phyloP scores from a whole-genome alignment of 352 stramenopile genomes.

The Phytophthora pinifolia region DNA sequence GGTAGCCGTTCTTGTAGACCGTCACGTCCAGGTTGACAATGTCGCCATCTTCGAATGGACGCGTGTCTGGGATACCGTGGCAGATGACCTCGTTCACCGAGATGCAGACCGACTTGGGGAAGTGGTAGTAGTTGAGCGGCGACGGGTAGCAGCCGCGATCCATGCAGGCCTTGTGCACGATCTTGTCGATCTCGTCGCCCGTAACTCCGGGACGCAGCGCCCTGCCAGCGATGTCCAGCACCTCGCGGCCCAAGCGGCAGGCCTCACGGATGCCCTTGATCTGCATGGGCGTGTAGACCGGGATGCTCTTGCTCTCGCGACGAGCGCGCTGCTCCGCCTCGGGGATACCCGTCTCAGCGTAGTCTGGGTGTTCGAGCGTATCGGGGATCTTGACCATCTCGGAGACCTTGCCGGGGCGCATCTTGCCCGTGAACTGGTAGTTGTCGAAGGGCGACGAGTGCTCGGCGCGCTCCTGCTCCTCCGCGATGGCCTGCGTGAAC shows the following conservation, averaged over 20 bases:
- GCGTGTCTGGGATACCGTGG: constrained; percentile 97
- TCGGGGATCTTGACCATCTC: constrained; percentile 74
- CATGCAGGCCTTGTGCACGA: constrained; percentile 94
- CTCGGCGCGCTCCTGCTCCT: constrained; percentile 30
- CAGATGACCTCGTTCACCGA: constrained; percentile 97
- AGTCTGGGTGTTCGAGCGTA: constrained; percentile 88
- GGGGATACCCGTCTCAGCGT: constrained; percentile 85
- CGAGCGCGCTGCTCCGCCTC: constrained; percentile 60
- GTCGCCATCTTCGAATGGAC: constrained; percentile 94
- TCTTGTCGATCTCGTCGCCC: constrained; percentile 96
- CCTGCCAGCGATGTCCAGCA: constrained; percentile 94
- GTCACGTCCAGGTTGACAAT: constrained; percentile 99
- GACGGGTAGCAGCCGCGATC: constrained; percentile 95
- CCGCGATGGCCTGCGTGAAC: constrained; percentile 63
- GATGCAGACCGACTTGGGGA: constrained; percentile 93
- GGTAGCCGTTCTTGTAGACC: constrained; percentile 97
- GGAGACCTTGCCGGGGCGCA: constrained; percentile 85
- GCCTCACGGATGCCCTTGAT: constrained; percentile 94
- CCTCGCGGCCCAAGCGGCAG: constrained; percentile 89
- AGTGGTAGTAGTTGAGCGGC: constrained; percentile 98
- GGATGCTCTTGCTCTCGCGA: constrained; percentile 69
- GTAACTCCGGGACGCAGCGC: constrained; percentile 91
- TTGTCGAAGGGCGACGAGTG: constrained; percentile 49
- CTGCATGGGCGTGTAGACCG: constrained; percentile 93
- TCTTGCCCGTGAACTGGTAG: constrained; percentile 82